Percentiles rank a stretch among this genome's conserved stretches.
These are phyloP conservation scores for Ophiostoma fasciatum DNA, from an alignment of 2,329 filamentous ascomycete species.

Conservation along the genomic window DNA sequence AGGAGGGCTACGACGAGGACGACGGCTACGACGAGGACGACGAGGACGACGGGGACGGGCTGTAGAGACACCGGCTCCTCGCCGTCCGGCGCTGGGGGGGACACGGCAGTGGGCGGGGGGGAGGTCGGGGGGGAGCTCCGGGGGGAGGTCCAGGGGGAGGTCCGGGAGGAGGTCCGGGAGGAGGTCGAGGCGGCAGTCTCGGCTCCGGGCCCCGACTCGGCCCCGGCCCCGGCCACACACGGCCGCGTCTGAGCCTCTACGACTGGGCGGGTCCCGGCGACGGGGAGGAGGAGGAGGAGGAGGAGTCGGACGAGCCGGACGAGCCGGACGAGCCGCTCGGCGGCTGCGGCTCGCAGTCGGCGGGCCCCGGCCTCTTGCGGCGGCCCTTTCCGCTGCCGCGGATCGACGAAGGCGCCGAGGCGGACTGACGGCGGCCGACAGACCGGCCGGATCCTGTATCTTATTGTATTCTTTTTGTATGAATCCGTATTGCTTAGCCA, in stretches of 20 bases:
- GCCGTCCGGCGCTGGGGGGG: slow-evolving; percentile 57
- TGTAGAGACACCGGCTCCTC: slow-evolving; percentile 3
- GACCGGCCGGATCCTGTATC: not conserved
- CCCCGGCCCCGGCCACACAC: not conserved
- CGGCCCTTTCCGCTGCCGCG: not conserved
- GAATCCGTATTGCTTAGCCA: not conserved
- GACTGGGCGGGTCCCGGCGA: not conserved
- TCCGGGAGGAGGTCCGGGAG: slow-evolving; percentile 10
- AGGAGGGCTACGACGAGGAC: slow-evolving; percentile 2
- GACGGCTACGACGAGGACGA: slow-evolving; percentile 9
- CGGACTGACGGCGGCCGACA: not conserved
- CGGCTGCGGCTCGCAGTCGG: too few species aligned
- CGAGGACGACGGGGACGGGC: slow-evolving; percentile 19
- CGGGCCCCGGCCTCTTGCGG: too few species aligned
- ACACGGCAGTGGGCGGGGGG: slow-evolving; percentile 43
- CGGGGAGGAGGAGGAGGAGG: too few species aligned
- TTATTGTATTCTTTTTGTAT: not conserved
- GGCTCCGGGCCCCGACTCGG: too few species aligned
- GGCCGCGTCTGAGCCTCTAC: not conserved
- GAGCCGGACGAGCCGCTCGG: too few species aligned
- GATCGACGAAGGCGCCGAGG: slow-evolving; percentile 1
- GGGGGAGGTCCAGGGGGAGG: slow-evolving; percentile 2
- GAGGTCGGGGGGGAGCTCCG: slow-evolving; percentile 41
- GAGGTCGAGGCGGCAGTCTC: too few species aligned
- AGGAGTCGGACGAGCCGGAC: too few species aligned